Evolutionary conservation across 257 asterid species (phyloP).

Genomic region (Ballota nigra): DNA sequence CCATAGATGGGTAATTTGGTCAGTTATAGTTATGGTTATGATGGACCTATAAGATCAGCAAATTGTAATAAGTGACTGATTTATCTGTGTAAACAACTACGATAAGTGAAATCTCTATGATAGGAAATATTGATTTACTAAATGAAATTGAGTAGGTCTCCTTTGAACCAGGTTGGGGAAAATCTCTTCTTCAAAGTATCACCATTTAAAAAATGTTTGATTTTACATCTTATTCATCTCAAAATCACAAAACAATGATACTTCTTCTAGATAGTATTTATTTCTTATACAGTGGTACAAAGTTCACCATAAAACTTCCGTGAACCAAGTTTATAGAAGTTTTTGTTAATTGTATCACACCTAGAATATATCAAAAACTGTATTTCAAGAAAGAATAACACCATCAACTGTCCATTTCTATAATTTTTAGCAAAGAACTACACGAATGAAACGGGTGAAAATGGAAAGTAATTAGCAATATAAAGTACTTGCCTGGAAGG

Average conservation of each 20-base stretch:
- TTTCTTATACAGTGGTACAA: too few relatives aligned
- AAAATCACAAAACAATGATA: too few relatives aligned
- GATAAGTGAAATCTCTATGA: not conserved
- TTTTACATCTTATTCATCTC: too few relatives aligned
- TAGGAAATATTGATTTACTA: not conserved
- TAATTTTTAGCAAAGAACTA: not conserved
- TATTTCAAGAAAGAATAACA: not conserved
- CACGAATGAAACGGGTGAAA: not conserved
- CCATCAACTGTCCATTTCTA: not conserved
- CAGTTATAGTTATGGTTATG: not conserved
- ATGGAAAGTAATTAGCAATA: not conserved
- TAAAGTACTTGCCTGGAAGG: slow-evolving; percentile 29
- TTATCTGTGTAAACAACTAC: not conserved
- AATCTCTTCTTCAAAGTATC: too few relatives aligned
- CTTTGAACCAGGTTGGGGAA: too few relatives aligned
- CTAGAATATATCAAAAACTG: not conserved
- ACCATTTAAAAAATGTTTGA: too few relatives aligned
- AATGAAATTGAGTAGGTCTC: too few relatives aligned
- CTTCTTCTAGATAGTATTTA: too few relatives aligned
- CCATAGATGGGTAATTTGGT: not conserved
- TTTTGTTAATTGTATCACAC: too few relatives aligned
- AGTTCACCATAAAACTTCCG: too few relatives aligned
- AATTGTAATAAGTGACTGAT: not conserved
- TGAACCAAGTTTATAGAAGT: too few relatives aligned
- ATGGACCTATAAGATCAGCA: not conserved